A percentile compares a stretch with the other conserved stretches of the same genome.
Conservation (phyloP, 73 alveolate species). For the Paramecium pentaurelia region DNA sequence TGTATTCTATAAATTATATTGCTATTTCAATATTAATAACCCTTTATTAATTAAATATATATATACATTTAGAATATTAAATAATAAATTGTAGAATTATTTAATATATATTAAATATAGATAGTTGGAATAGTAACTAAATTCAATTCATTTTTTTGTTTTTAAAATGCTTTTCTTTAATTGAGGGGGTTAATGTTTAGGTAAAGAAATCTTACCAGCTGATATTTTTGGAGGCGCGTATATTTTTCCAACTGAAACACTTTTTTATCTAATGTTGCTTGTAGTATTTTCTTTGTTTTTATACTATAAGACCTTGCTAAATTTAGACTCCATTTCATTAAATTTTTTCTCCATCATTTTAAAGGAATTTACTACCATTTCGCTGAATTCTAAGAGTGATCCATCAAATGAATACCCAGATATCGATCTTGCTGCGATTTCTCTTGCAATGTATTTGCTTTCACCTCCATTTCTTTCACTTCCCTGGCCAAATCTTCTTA, state of each 20-base stretch:
- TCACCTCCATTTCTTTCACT: background rate
- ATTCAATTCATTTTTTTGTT: background rate
- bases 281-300: background rate
- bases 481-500: background rate
- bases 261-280: background rate
- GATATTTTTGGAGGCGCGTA: slow-evolving; percentile 7
- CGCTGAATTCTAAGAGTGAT: slow-evolving; percentile 28
- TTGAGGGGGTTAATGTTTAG: background rate
- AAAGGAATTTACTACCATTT: background rate
- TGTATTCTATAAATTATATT: no score
- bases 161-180: background rate
- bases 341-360: slow-evolving; percentile 25
- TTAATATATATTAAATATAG: background rate
- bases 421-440: background rate
- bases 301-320: background rate
- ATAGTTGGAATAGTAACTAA: background rate
- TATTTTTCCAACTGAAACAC: background rate
- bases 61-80: background rate
- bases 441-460: background rate
- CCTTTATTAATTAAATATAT: no score
- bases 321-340: background rate
- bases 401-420: background rate
- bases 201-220: background rate
- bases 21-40: no score
- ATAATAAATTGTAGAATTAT: background rate